Evolutionary conservation across 2,329 filamentous ascomycete species (phyloP), one percentile per base, ranked within the genome.

Genomic region (Dactylellina cionopaga): DNA sequence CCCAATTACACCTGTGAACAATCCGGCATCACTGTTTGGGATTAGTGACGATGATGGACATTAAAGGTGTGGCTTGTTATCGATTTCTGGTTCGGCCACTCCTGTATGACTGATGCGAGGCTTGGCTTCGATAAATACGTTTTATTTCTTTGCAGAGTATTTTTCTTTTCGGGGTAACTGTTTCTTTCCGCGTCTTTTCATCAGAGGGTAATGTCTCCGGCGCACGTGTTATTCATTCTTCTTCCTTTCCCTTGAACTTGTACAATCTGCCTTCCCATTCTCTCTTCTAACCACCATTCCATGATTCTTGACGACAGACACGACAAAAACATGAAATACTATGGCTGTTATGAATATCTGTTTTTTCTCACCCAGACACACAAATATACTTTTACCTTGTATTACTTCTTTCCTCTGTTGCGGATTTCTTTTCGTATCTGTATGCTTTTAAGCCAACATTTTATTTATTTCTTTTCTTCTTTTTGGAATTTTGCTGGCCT

Each of bases 281-380:
- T 54, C 37, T 27, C 39, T 33, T 9, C n/a, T 58, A 27, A 19
- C 52, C 44, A 44, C 37, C 24, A 31, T 46, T n/a, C n/a, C n/a
- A 65, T 59, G 59, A 72, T 65, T 56, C 49, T 64, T 65, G 15
- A 72, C 68, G 68, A 72, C 68, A 72, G 59, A 72, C 27, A 72
- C 43, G 59, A 72, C 54, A 59, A 54, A n/a, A n/a, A 41, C 33
- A 56, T 39, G 51, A 60, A 56, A 65, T 60, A 51, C 44, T 4
- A 72, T 59, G 68, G 59, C 59, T 54, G 59, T 22, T 56, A 63
- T 55, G 22, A 70, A n/a, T n/a, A n/a, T n/a, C n/a, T 56, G 47
- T 37, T 44, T 31, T 44, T 39, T 56, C 41, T n/a, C n/a, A n/a
- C n/a, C n/a, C n/a, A n/a, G n/a, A n/a, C n/a, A n/a, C n/a, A n/a